Conservation (phyloP, 2,329 filamentous ascomycete species). For the Dothistroma septosporum region DNA sequence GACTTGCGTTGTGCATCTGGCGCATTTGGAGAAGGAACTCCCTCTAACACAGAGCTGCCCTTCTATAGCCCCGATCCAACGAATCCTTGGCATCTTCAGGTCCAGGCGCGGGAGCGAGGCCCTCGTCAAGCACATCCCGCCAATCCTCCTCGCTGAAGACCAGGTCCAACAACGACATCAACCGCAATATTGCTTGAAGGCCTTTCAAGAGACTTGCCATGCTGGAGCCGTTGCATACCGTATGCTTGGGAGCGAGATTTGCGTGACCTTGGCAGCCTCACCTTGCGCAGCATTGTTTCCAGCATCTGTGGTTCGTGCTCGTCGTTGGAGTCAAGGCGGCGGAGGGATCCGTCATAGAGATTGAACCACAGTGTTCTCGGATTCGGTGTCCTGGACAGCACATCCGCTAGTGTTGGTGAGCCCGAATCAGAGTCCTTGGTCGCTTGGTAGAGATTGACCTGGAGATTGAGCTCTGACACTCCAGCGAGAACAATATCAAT, state of each 20-base stretch:
- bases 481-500: no score
- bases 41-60: not conserved
- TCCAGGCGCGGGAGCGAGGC: not conserved
- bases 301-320: no score
- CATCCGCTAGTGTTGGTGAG: no score
- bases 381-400: no score
- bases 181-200: not conserved
- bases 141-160: not conserved
- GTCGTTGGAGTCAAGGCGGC: no score
- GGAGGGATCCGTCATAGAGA: no score
- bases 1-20: not conserved
- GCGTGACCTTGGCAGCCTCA: not conserved
- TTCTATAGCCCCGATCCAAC: not conserved
- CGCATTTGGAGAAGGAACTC: not conserved
- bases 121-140: not conserved
- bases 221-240: not conserved
- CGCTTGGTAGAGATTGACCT: no score
- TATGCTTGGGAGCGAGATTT: not conserved
- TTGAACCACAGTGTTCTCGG: no score
- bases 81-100: not conserved
- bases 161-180: not conserved
- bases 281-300: not conserved
- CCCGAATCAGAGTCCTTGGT: no score
- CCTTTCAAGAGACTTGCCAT: not conserved
- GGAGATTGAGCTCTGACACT: no score